These are phyloP conservation scores for Pseudomassariella vexata DNA, from an alignment of 2,329 filamentous ascomycete species.

Conservation along the genomic window DNA sequence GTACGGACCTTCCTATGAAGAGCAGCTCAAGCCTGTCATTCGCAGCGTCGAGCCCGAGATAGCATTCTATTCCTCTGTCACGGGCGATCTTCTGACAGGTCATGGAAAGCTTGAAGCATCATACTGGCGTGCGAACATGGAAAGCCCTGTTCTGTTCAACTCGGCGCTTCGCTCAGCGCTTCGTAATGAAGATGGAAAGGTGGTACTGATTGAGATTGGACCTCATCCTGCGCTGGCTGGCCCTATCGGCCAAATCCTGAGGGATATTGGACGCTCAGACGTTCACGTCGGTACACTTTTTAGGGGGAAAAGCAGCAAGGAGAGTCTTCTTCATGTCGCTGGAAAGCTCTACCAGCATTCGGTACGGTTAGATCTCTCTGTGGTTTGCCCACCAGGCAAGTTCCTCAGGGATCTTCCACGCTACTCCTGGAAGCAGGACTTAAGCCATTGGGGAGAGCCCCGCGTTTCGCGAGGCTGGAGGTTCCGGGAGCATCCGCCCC, in stretches of 20 bases:
- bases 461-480: background rate
- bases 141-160: slow-evolving; percentile 14
- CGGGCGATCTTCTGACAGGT: slow-evolving; percentile 1
- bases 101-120: slow-evolving; percentile 3
- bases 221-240: slow-evolving; percentile 16
- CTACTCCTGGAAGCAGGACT: background rate
- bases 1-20: slow-evolving; percentile 8
- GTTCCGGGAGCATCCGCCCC: background rate
- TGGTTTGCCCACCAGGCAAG: background rate
- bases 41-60: background rate
- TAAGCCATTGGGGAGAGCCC: background rate
- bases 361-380: background rate
- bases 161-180: too few species aligned
- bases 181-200: slow-evolving; percentile 5
- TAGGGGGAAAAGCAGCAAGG: background rate
- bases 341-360: background rate
- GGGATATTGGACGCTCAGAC: too few species aligned
- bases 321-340: background rate
- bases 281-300: too few species aligned
- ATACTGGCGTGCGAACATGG: slow-evolving; percentile 17
- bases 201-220: slow-evolving; percentile 17
- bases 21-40: slow-evolving; percentile 1
- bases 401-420: background rate
- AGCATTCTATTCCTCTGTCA: slow-evolving; percentile 4
- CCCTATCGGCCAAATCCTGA: slow-evolving; percentile 14